These are phyloP conservation scores for Phytopythium litorale DNA, from an alignment of 352 stramenopile species.

Conservation along the genomic window DNA sequence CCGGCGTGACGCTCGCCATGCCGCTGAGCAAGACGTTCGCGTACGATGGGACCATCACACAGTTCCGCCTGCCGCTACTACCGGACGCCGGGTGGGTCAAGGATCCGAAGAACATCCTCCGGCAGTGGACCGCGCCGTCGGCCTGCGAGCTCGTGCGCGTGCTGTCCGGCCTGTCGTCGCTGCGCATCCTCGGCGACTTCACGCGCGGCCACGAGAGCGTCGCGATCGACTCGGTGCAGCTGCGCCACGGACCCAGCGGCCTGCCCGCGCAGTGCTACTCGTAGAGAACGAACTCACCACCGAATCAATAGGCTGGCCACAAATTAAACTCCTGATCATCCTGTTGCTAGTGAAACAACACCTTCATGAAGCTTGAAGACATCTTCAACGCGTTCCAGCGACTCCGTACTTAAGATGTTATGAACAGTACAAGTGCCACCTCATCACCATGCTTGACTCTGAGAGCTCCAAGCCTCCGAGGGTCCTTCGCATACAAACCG, in stretches of 20 bases:
- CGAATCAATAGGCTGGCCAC: too few species aligned
- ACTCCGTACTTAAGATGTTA: not conserved
- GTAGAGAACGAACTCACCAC: not conserved
- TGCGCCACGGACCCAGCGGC: slow-evolving; percentile 50
- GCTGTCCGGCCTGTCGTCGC: slow-evolving; percentile 73
- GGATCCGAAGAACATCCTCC: slow-evolving; percentile 89
- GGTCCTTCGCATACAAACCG: not conserved
- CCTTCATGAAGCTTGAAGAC: too few species aligned
- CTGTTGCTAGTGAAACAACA: not conserved
- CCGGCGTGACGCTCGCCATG: slow-evolving; percentile 83
- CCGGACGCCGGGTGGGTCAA: slow-evolving; percentile 88
- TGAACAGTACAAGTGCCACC: not conserved
- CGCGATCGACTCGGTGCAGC: slow-evolving; percentile 78
- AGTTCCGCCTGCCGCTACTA: slow-evolving; percentile 77
- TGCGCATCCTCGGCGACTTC: slow-evolving; percentile 91
- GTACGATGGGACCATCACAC: slow-evolving; percentile 79
- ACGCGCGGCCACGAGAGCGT: slow-evolving; percentile 89
- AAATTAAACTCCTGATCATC: not conserved
- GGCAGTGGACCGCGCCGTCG: slow-evolving; percentile 55
- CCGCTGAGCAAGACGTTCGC: slow-evolving; percentile 66
- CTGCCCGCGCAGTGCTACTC: slow-evolving; percentile 31
- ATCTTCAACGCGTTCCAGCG: not conserved
- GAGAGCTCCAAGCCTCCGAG: not conserved
- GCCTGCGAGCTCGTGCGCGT: slow-evolving; percentile 89
- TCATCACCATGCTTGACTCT: too few species aligned